Evolutionary conservation across 2,329 filamentous ascomycete genomes (phyloP), one percentile per base, ranked within the genome.

Genomic region (Fusarium sp.): DNA sequence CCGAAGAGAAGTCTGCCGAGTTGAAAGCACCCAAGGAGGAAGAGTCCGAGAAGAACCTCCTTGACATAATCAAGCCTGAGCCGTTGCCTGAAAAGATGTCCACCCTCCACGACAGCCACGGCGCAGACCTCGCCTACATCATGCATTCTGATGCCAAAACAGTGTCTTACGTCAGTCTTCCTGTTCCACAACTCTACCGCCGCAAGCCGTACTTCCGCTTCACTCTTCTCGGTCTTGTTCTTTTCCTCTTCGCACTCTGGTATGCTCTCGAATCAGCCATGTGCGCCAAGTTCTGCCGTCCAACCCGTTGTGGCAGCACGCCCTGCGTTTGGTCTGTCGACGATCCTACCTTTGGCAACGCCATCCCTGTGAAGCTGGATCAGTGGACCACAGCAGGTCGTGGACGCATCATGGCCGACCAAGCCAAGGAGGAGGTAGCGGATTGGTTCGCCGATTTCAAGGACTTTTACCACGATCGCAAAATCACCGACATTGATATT

Each of bases 351-450:
- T 89, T 87, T 75, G 87, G 87, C n/a, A 81, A 79, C 38, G 85
- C 86, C 2, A 80, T 89, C 44, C 87, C 88, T 4, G 83, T 88
- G 56, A 89, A 89, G 77, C 71, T 89, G 14, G 87, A 90, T 72
- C 82, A 89, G 68, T 89, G 87, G 87, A 73, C 80, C 10, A 86
- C 85, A 0, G 83, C 84, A 17, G 86, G 86, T 2, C 77, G 76
- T 32, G 84, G 84, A 7, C 83, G 84, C 36, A 69, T 65, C 2
- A 42, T 82, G 5, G 74, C 77, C 15, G 74, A 73, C n/a, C 73
- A 76, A 42, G 65, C 79, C 3, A 69, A 73, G 6, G 82, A 86
- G 48, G 81, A 85, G 34, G 63, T 81, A 2, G 75, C 77, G 8
- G 86, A 88, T 67, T 73, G 78, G 63, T 47, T 78, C 21, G 84